Base-by-base conservation (phyloP, 495 filamentous ascomycete species). In the Rhizodiscina lignyota region DNA sequence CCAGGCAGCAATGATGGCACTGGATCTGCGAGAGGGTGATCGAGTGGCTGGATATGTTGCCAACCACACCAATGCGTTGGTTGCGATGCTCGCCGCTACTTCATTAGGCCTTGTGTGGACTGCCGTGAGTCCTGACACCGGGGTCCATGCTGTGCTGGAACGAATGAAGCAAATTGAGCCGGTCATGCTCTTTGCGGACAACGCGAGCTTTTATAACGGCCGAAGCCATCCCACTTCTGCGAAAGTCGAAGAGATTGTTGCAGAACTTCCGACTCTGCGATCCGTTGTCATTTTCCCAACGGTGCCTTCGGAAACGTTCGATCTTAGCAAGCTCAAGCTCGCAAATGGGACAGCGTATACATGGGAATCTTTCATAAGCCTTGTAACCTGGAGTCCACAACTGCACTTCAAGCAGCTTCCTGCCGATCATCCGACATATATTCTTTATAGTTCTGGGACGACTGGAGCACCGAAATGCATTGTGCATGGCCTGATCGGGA, bases 381-480 rank as follows among this genome's bases (percentile, higher is more conserved):
- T 48, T 5, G 58, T 61, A 32, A 57, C 60, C 24, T 51, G 59
- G 2, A 53, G 63, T 4, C 10, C 30, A n/a, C 30, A 42, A 18
- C 57, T 80, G 11, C 56, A 60, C 39, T 94, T 94, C 53, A 63
- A 64, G 38, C 79, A 82, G 49, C 64, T 97, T 12, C 62, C 66
- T 5, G 72, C 87, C 8, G 76, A 86, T 30, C 79, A 92, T 53
- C 85, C 85, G 0, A 72, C 93, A 4, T 94, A 92, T 43, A 80
- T 94, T 21, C 59, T 94, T 16, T 94, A 86, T 49, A 84, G 78
- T 2, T 81, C 74, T 6, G 85, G 85, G 10, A 94, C 85, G 0
- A 94, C 85, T 1, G 85, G 83, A 2, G 74, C 84, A 18, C 85
- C 85, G 0, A 94, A 94, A 46, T 85, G 84, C 42, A 94, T 94